Evolutionary conservation across 805 yeast genomes (phyloP).

Genomic region (Wickerhamiella slavikovae): DNA sequence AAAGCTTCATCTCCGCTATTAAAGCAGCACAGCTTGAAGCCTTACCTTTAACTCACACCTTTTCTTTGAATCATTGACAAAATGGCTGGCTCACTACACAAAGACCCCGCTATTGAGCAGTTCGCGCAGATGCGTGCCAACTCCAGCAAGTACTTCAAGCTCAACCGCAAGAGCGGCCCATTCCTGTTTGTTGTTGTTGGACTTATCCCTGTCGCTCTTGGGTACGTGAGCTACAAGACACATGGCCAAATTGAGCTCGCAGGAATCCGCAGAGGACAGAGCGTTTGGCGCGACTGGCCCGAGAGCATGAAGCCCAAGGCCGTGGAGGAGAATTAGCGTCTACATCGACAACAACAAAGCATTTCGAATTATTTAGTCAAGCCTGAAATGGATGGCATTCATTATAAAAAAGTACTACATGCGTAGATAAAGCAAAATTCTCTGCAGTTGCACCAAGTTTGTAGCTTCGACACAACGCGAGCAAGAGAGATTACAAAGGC

Average conservation of each 20-base stretch:
- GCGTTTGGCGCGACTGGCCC: conserved; percentile 9
- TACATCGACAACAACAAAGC: too few relatives aligned
- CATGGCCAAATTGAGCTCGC: conserved; percentile 15
- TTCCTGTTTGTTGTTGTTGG: conserved; percentile 15
- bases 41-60: too few relatives aligned
- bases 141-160: conserved; percentile 13
- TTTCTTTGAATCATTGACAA: too few relatives aligned
- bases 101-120: conserved; percentile 18
- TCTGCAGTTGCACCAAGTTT: too few relatives aligned
- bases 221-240: conserved; percentile 16
- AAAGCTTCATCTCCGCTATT: too few relatives aligned
- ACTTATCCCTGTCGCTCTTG: conserved; percentile 17
- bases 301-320: conserved; percentile 1
- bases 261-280: conserved; percentile 11
- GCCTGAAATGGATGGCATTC: too few relatives aligned
- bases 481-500: too few relatives aligned
- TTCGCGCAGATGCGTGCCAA: conserved; percentile 17
- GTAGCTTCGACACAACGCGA: too few relatives aligned
- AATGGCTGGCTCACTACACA: conserved; percentile 16
- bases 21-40: too few relatives aligned
- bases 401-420: too few relatives aligned
- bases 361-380: too few relatives aligned
- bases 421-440: too few relatives aligned
- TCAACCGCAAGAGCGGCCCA: conserved; percentile 14
- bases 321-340: not conserved